Base-by-base conservation (phyloP, 1,139 yeast genomes). In the Zygoascus hellenicus region DNA sequence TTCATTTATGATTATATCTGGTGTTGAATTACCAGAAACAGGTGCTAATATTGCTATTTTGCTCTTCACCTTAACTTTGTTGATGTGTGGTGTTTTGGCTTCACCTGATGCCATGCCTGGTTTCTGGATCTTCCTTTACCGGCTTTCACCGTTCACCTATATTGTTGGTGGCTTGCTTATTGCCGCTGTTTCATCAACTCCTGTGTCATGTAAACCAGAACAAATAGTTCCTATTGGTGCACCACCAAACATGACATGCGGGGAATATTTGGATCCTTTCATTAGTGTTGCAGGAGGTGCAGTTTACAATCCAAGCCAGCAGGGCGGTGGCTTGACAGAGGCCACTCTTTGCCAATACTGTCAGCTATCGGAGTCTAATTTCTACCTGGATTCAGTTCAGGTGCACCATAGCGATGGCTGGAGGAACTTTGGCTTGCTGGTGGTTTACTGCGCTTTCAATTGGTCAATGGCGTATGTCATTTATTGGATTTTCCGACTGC, bases 401-500 rank as follows among this genome's bases (percentile, higher is more conserved):
- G 69, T 72, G 50, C 61, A 64, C 26, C 72, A 73, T 61, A 51
- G 52, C 26, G 63, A 74, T 57, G 70, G 77, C 58, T 81, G 87
- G 86, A 75, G 88, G 69, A 80, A 82, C 58, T 52, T 81, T 50
- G 89, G 89, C 16, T 69, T 83, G 51, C 69, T 70, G 54, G 76
- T 76, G 67, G 81, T 67, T 10, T 82, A 77, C 60, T 70, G 79
- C 50, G 48, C 67, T 28, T 80, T 81, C 69, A 81, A 82, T 58
- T 67, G 77, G 45, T 48, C 63, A 34, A 70, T 69, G 28, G 76
- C 84, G 9, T 60, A 81, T 28, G 63, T 74, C 61, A 66, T 84
- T 47, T 86, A 84, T 67, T 86, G 86, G 81, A 64, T 82, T 43
- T 78, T 80, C n/a, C 80, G 95, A 70, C 94, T 85, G 50, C 95